Conservation (phyloP, 2,329 filamentous ascomycete species). For the Chaetothyriales sp. region DNA sequence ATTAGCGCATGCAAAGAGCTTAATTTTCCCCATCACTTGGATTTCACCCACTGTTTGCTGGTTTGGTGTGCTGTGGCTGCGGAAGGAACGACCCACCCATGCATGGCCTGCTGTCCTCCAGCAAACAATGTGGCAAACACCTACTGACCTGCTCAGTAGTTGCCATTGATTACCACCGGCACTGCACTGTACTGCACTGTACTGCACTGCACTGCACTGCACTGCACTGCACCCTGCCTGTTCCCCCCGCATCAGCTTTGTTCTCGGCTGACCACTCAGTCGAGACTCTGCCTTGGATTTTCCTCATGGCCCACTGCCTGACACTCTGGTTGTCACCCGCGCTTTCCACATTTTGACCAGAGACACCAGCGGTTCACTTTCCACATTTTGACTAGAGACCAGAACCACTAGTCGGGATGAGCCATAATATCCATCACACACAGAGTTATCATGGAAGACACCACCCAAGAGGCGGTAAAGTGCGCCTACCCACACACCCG, state of each 20-base stretch:
- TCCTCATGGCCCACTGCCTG: constrained; percentile 12
- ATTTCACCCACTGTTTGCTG: not conserved
- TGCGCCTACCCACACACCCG: constrained; percentile 23
- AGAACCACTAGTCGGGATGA: constrained; percentile 15
- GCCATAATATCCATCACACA: constrained; percentile 7
- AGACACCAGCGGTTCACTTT: constrained; percentile 9
- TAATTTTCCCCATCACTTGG: not conserved
- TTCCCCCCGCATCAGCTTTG: not conserved
- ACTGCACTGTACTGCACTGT: not conserved
- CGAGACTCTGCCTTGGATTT: not conserved
- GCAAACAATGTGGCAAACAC: not conserved
- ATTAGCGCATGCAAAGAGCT: not conserved
- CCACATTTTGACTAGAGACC: constrained; percentile 16
- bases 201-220: too few species aligned
- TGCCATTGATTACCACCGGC: not conserved
- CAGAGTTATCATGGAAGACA: constrained; percentile 15
- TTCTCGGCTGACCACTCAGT: not conserved
- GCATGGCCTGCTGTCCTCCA: not conserved
- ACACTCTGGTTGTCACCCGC: constrained; percentile 10
- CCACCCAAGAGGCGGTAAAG: constrained; percentile 38
- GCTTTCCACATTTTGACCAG: constrained; percentile 14
- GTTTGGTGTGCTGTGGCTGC: not conserved
- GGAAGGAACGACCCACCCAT: not conserved
- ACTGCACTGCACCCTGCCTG: not conserved
- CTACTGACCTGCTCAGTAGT: too few species aligned